These are phyloP conservation scores for Brassica cretica DNA, from an alignment of 345 rosid species.

Conservation along the genomic window DNA sequence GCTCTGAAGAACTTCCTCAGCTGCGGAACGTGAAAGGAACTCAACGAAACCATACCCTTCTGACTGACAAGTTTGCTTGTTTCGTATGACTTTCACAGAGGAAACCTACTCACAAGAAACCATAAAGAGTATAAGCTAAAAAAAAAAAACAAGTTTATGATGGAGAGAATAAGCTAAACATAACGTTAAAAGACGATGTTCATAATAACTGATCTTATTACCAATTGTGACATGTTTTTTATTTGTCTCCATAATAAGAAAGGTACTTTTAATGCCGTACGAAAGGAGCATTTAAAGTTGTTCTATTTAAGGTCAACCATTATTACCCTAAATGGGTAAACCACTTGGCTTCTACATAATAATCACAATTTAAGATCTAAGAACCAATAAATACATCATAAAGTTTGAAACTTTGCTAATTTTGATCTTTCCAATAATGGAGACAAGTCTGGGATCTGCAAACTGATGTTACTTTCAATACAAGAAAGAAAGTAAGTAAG, in stretches of 20 bases:
- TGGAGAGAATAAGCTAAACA: neutral
- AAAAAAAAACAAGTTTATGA: neutral
- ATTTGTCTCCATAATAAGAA: neutral
- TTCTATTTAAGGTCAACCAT: slow-evolving; percentile 31
- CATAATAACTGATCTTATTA: neutral
- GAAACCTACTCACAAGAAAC: slow-evolving; percentile 49
- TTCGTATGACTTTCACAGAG: slow-evolving; percentile 77
- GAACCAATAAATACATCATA: neutral
- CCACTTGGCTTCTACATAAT: neutral
- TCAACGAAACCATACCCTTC: slow-evolving; percentile 89
- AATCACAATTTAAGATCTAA: slow-evolving; percentile 21
- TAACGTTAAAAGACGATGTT: neutral
- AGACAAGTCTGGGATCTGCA: slow-evolving; percentile 27
- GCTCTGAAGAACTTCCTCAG: slow-evolving; percentile 77
- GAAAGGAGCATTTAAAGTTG: neutral
- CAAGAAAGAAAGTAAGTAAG: neutral
- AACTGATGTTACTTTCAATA: slow-evolving; percentile 21
- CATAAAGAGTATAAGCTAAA: neutral
- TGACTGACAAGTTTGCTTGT: slow-evolving; percentile 78
- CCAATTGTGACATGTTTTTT: neutral
- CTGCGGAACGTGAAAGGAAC: slow-evolving; percentile 68
- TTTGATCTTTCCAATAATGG: slow-evolving; percentile 15
- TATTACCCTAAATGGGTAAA: slow-evolving; percentile 27
- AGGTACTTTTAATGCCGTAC: slow-evolving; percentile 16
- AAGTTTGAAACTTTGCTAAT: slow-evolving; percentile 3